Evolutionary conservation across 352 stramenopile genomes (phyloP), one percentile per base, ranked within the genome.

Genomic region (Phytophthora hibernalis): DNA sequence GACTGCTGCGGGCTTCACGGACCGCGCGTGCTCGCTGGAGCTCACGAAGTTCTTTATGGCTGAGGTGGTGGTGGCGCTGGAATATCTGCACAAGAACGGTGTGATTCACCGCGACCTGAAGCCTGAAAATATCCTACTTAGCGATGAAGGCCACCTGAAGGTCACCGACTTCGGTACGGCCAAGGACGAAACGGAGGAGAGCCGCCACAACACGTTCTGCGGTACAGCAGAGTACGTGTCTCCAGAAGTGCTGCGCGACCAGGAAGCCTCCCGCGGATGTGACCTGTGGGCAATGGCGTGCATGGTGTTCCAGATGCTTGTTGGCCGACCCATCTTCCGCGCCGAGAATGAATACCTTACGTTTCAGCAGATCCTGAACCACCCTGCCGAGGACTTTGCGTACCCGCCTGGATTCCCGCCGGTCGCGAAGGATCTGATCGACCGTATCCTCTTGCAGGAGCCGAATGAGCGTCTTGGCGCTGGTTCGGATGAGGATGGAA

Each of bases 81-180:
- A 97, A 67, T 99, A 99, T 74, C 77, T 99, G 44, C 97, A 98
- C 71, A 87, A 85, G 31, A 92, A 91, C 53, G 83, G 95, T 49
- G 80, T 99, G 8, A 98, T 99, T 61, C 97, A 99, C 72, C 77
- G 97, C 35, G 97, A 99, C 70, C 90, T 99, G 22, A 97, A 97
- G 62, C 91, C 91, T 1, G 91, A 97, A 49, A 97, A 97, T 69
- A 95, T 97, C 43, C 59, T 97, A 31, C 72, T 97, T 26, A 91
- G 77, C 58, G 82, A 92, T 31, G 74, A 89, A 20, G 91, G 91
- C 0, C 91, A 97, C 58, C 77, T 97, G 40, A 97, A 97, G 73
- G 76, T 97, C 38, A 96, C 91, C 1, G 91, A 97, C 58, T 97
- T 97, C 67, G 91, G 91, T 16, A 96, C 89, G 6, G 86, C 89